These are phyloP conservation scores for Crithidia thermophila DNA, from an alignment of 208 protist genomes.

Conservation along the genomic window DNA sequence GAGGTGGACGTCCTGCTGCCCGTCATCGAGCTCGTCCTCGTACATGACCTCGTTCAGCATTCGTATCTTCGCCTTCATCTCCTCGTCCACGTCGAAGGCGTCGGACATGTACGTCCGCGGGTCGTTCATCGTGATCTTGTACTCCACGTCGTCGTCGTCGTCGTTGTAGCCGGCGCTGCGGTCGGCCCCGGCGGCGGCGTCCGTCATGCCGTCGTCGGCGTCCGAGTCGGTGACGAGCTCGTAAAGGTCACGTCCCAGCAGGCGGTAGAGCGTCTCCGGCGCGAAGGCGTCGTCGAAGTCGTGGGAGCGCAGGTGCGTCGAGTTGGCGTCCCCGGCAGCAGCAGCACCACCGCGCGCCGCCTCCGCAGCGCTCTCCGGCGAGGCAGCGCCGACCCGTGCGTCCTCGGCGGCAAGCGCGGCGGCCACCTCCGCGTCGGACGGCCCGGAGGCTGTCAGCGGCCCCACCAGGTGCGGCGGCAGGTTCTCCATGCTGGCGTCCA, in stretches of 20 bases:
- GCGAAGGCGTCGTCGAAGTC: slow-evolving; percentile 47
- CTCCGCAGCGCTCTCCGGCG: background rate
- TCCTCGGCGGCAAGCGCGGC: slow-evolving; percentile 21
- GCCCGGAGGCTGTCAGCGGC: slow-evolving; percentile 35
- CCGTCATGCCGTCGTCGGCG: slow-evolving; percentile 38
- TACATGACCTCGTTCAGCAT: slow-evolving; percentile 89
- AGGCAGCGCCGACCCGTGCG: background rate
- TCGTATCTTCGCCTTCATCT: slow-evolving; percentile 80
- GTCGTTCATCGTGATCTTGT: slow-evolving; percentile 30
- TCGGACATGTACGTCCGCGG: slow-evolving; percentile 31
- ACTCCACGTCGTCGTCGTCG: slow-evolving; percentile 19
- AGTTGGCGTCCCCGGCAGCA: background rate
- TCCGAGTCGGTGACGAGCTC: slow-evolving; percentile 49
- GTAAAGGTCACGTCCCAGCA: slow-evolving; percentile 54
- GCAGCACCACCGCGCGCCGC: background rate
- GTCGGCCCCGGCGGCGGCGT: slow-evolving; percentile 6
- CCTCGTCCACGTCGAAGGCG: slow-evolving; percentile 76
- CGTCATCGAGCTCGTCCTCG: slow-evolving; percentile 90
- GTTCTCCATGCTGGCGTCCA: slow-evolving; percentile 87
- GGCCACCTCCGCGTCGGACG: slow-evolving; percentile 23
- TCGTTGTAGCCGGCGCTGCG: background rate
- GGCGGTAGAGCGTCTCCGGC: slow-evolving; percentile 36
- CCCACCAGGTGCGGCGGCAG: slow-evolving; percentile 76
- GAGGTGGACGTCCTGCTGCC: slow-evolving; percentile 47
- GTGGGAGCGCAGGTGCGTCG: slow-evolving; percentile 6